Conservation (phyloP, 208 protist species). For the Leptomonas seymouri region DNA sequence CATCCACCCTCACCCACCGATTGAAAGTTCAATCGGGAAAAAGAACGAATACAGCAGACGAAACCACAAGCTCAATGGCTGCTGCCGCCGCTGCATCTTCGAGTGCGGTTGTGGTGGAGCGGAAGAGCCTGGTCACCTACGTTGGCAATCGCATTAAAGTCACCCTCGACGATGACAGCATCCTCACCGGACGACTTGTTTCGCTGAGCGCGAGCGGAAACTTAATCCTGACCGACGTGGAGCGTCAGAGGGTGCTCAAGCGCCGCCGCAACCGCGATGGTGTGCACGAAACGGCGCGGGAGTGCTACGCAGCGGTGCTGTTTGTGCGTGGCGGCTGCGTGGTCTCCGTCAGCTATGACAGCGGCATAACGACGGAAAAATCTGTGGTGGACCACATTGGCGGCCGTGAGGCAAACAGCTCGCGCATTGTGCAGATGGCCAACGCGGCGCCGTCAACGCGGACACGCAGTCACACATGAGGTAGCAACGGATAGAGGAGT, state of each 20-base stretch:
- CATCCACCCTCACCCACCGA: no score
- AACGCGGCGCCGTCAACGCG: conserved; percentile 51
- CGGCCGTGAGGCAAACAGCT: conserved; percentile 39
- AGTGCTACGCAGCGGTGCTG: conserved; percentile 72
- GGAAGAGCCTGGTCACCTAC: conserved; percentile 52
- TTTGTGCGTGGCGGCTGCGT: conserved; percentile 81
- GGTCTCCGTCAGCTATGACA: conserved; percentile 59
- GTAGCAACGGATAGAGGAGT: not conserved
- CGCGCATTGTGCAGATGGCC: conserved; percentile 64
- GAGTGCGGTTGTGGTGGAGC: conserved; percentile 33
- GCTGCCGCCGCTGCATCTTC: conserved; percentile 7
- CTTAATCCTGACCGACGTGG: conserved; percentile 76
- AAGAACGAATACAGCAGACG: no score
- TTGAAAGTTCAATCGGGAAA: no score
- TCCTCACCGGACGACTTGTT: conserved; percentile 73
- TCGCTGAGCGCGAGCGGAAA: conserved; percentile 71
- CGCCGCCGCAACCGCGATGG: conserved; percentile 25
- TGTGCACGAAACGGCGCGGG: conserved; percentile 29
- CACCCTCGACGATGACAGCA: conserved; percentile 68
- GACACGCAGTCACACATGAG: conserved; percentile 1
- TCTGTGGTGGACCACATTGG: conserved; percentile 63
- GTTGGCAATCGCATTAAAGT: conserved; percentile 72
- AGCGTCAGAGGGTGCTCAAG: conserved; percentile 64
- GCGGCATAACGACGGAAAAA: conserved; percentile 66
- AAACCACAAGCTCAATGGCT: not conserved